Evolutionary conservation across 2,329 filamentous ascomycete species (phyloP).

Genomic region (Epichloe aotearoae): DNA sequence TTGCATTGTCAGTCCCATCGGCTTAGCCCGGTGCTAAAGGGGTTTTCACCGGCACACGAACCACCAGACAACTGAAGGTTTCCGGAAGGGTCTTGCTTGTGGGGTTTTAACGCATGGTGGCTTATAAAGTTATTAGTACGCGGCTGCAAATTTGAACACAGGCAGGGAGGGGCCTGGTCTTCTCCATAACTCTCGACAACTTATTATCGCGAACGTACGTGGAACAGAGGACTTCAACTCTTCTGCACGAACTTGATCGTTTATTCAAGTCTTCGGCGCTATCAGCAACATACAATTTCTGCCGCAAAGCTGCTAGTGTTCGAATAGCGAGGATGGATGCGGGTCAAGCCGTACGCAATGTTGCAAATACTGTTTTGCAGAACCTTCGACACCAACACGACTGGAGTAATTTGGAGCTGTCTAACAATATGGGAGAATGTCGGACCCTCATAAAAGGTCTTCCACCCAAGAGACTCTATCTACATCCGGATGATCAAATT

Average conservation of each 20-base stretch:
- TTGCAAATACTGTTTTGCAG: constrained; percentile 41
- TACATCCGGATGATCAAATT: constrained; percentile 74
- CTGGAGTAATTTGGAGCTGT: constrained; percentile 50
- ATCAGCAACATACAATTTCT: neutral
- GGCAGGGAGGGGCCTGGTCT: too few species aligned
- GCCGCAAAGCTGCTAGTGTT: neutral
- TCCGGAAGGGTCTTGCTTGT: too few species aligned
- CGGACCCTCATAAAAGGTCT: constrained; percentile 59
- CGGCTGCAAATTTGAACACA: too few species aligned
- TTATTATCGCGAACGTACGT: too few species aligned
- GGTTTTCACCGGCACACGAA: too few species aligned
- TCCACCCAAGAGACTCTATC: constrained; percentile 59
- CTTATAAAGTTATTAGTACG: too few species aligned
- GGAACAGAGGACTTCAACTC: too few species aligned
- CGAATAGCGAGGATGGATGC: neutral
- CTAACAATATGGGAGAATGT: constrained; percentile 30
- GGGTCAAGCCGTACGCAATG: constrained; percentile 5
- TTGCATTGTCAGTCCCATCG: too few species aligned
- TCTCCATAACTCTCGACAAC: too few species aligned
- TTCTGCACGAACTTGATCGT: neutral
- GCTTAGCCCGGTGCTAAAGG: too few species aligned
- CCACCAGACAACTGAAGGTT: too few species aligned
- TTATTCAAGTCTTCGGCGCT: neutral
- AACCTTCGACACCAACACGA: constrained; percentile 66
- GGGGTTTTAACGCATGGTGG: too few species aligned